phyloP scores from a whole-genome alignment of 2,329 filamentous ascomycete genomes.

The Coleophoma eucalyptorum region DNA sequence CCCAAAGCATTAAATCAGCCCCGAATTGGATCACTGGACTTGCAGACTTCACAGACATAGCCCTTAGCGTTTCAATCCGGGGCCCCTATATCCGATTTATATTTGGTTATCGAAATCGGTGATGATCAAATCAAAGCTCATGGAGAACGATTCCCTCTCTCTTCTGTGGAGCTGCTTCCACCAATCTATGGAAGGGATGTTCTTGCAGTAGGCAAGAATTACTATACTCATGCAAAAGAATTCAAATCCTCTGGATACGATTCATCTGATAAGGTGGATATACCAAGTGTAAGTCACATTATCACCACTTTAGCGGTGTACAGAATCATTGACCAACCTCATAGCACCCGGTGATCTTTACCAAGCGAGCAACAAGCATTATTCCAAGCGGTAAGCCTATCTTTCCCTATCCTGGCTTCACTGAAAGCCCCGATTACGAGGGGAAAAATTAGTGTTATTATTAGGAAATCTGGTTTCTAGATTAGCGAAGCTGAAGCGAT shows the following conservation, averaged over 20 bases:
- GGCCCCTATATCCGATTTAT: constrained; percentile 40
- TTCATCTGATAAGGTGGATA: constrained; percentile 47
- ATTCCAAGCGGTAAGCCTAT: constrained; percentile 32
- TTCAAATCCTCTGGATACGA: constrained; percentile 54
- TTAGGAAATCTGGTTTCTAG: constrained; percentile 46
- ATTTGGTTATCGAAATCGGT: constrained; percentile 47
- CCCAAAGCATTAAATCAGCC: constrained; percentile 14
- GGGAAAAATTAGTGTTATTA: constrained; percentile 48
- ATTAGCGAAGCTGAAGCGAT: constrained; percentile 17
- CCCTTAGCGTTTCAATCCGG: constrained; percentile 43
- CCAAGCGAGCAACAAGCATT: constrained; percentile 42
- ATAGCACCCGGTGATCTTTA: constrained; percentile 49
- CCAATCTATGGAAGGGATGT: constrained; percentile 45
- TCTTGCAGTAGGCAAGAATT: constrained; percentile 55
- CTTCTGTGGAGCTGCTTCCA: constrained; percentile 37
- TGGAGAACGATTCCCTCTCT: constrained; percentile 28
- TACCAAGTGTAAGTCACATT: constrained; percentile 30
- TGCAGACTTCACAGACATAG: constrained; percentile 31
- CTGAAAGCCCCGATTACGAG: constrained; percentile 46
- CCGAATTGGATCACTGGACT: constrained; percentile 38
- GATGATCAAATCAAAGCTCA: constrained; percentile 31
- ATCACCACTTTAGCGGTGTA: too few species aligned
- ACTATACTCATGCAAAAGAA: constrained; percentile 51
- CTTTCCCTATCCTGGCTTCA: constrained; percentile 43
- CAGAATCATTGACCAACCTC: too few species aligned